Conservation (phyloP, 2,329 filamentous ascomycete species). For the Clarireedia paspali region DNA sequence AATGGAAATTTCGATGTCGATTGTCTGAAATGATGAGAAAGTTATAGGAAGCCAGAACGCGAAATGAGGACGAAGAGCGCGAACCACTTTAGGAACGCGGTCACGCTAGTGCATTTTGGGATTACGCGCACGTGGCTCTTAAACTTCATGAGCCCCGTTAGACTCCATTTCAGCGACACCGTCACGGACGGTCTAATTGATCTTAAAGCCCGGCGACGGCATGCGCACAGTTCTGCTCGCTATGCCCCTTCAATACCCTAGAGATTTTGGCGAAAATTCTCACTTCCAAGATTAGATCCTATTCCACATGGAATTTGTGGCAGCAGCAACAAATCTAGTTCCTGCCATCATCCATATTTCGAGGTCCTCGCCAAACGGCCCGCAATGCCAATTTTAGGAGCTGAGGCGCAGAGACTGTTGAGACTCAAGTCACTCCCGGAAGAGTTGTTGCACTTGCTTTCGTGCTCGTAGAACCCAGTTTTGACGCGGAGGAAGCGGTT, state of each 20-base stretch:
- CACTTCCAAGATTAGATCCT: background rate
- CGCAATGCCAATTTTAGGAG: background rate
- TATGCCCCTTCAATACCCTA: background rate
- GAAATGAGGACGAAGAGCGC: background rate
- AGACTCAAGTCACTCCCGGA: background rate
- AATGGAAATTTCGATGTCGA: background rate
- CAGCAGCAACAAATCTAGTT: background rate
- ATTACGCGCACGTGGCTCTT: background rate
- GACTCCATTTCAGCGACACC: no score
- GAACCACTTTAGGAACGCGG: background rate
- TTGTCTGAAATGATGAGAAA: background rate
- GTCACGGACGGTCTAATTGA: no score
- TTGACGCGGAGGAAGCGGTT: background rate
- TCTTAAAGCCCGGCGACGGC: background rate
- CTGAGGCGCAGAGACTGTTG: background rate
- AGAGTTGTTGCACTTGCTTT: background rate
- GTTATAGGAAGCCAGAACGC: background rate
- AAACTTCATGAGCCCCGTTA: background rate
- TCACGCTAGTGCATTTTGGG: background rate
- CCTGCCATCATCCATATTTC: background rate
- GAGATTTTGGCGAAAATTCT: background rate
- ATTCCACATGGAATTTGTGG: background rate
- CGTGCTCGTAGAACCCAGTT: background rate
- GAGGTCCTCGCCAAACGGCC: background rate
- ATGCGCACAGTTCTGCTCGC: background rate